Conservation (phyloP, 78 protist genomes). For the Dictyostelium purpureum region DNA sequence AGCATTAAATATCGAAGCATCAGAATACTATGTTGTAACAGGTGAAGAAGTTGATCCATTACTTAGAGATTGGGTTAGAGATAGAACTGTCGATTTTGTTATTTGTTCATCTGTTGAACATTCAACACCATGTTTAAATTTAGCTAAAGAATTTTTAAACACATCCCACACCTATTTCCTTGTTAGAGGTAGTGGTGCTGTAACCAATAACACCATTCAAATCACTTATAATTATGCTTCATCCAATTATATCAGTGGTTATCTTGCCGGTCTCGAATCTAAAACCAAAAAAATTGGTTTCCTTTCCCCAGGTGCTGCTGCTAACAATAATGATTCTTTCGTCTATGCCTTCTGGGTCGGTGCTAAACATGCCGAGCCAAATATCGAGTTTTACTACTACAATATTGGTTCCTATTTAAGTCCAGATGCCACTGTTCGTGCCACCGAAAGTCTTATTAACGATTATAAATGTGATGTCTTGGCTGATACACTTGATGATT, state of each 20-base stretch:
- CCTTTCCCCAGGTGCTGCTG: neutral
- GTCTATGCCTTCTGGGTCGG: neutral
- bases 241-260: constrained; percentile 5
- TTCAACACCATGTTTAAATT: neutral
- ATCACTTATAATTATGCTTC: neutral
- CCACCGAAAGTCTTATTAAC: constrained; percentile 10
- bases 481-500: constrained; percentile 24
- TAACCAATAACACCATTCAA: neutral
- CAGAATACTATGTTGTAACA: neutral
- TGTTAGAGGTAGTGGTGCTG: neutral
- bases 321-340: neutral
- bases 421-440: neutral
- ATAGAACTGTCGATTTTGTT: neutral
- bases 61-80: neutral
- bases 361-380: neutral
- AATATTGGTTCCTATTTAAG: constrained; percentile 5
- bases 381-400: neutral
- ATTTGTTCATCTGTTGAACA: constrained; percentile 6
- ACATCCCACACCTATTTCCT: neutral
- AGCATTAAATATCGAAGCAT: neutral
- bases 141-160: constrained; percentile 3
- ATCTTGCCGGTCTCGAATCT: constrained; percentile 3
- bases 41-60: neutral
- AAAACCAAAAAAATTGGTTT: neutral
- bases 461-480: neutral